Base-by-base conservation (phyloP, 768 basidiomycete species). In the Peribolospora baueri region DNA sequence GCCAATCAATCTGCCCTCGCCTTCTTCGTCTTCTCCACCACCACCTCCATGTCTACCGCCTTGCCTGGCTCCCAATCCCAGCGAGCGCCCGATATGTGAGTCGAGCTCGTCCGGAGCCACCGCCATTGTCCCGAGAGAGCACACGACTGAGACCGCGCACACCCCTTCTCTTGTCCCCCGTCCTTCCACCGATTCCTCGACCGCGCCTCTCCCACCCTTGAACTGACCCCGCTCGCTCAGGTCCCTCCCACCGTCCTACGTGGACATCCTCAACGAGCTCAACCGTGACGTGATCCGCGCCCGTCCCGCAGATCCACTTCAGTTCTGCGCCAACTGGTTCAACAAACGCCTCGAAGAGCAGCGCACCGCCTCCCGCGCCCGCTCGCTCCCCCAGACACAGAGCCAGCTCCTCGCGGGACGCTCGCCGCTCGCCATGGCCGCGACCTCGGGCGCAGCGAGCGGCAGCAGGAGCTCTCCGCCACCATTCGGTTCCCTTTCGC, bases 271-370 rank as follows among this genome's bases (percentile, higher is more conserved):
- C 59, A 74, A 72, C 55, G 87, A 95, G 65, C 74, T 95, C 54
- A 80, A 83, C 60, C 79, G 84, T 65, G 90, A 91, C 67, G 77
- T 76, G 47, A 74, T 82, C 47, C 80, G 83, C 60, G 84, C 77
- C 4, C 84, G 87, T 66, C 88, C 91, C 25, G 79, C 76, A 62
- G 91, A 97, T 65, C 77, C 81, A 4, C 79, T 93, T 49, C 91
- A 95, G 68, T 69, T 65, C 63, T 68, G 67, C 46, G 79, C 90
- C 50, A 86, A 80, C 63, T 97, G 88, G 88, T 95, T 97, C 69
- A 83, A 88, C 66, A 74, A 75, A 58, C 77, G 84, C 54, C 73
- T 90, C 51, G 82, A 86, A 60, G 82, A 86, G 64, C 86, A 90
- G 64, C 75, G 86, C 55, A 73, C 76, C 75, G 80, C 59, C 77